phyloP scores from a whole-genome alignment of 1,139 yeast genomes.

The Kurtzmaniella natalensis region DNA sequence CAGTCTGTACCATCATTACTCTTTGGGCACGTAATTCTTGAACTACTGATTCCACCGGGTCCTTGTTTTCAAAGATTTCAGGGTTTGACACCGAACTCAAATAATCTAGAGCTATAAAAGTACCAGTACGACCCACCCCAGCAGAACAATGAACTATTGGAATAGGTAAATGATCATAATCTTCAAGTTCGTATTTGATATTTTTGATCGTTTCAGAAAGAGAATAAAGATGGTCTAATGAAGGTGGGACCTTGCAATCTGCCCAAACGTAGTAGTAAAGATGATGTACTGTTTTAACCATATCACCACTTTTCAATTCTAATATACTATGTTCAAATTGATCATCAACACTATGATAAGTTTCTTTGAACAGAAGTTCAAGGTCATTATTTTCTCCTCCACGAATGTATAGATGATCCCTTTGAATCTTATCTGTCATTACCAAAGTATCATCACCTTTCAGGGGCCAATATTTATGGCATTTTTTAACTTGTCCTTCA shows the following conservation, averaged over 20 bases:
- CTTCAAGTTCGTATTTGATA: conserved; percentile 8
- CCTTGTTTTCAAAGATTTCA: conserved; percentile 9
- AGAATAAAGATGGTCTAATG: conserved; percentile 32
- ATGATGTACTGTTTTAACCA: conserved; percentile 44
- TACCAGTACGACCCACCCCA: conserved; percentile 85
- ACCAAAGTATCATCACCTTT: conserved; percentile 17
- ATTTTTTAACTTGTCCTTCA: conserved; percentile 60
- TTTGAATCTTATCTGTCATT: conserved; percentile 13
- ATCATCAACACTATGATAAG: conserved; percentile 16
- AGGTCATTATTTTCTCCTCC: conserved; percentile 15
- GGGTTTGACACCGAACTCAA: conserved; percentile 25
- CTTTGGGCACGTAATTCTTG: conserved; percentile 47
- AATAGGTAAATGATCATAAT: conserved; percentile 10
- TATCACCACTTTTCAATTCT: conserved; percentile 17
- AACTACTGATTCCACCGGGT: conserved; percentile 34
- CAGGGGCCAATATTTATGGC: conserved; percentile 73
- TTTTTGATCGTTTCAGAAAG: conserved; percentile 22
- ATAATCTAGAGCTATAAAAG: conserved; percentile 67
- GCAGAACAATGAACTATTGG: conserved; percentile 76
- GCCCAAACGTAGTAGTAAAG: conserved; percentile 55
- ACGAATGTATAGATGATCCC: conserved; percentile 24
- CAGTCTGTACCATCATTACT: conserved; percentile 67
- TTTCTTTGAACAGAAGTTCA: conserved; percentile 16
- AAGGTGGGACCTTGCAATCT: conserved; percentile 49
- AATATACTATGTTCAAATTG: conserved; percentile 28